Evolutionary conservation across 306 rosid genomes (phyloP).

Genomic region (Nissolia schottii): DNA sequence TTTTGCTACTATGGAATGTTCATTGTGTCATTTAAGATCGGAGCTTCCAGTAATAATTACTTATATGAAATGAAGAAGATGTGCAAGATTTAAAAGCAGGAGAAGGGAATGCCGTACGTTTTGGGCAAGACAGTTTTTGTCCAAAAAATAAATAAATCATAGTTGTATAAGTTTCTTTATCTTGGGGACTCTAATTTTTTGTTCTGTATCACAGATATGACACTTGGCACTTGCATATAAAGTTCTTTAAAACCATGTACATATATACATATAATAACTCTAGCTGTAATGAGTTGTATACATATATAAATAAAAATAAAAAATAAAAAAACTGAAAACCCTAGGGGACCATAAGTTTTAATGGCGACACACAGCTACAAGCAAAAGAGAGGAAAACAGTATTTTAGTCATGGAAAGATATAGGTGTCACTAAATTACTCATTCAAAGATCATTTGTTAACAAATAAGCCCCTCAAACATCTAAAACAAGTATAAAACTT

Average conservation of each 20-base stretch:
- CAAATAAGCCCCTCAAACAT: no score
- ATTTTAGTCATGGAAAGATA: no score
- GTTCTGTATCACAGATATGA: conserved; percentile 7
- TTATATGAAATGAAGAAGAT: background rate
- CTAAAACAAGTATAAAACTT: no score
- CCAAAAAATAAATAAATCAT: background rate
- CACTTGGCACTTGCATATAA: conserved; percentile 3
- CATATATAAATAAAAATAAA: background rate
- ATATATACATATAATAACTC: background rate
- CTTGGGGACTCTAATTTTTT: background rate
- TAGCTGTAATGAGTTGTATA: background rate
- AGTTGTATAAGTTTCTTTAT: background rate
- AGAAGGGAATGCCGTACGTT: background rate
- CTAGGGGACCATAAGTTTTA: conserved; percentile 14
- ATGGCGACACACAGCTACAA: background rate
- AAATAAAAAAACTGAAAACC: background rate
- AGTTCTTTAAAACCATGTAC: background rate
- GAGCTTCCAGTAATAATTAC: conserved; percentile 18
- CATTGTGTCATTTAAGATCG: conserved; percentile 15
- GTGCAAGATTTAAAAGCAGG: background rate
- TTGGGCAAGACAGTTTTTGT: background rate
- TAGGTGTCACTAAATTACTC: no score
- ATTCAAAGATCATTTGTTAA: no score
- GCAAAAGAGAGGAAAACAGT: no score
- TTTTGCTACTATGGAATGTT: conserved; percentile 27